Evolutionary conservation across 2,329 filamentous ascomycete genomes (phyloP).

Genomic region (Xylariaceae sp.): DNA sequence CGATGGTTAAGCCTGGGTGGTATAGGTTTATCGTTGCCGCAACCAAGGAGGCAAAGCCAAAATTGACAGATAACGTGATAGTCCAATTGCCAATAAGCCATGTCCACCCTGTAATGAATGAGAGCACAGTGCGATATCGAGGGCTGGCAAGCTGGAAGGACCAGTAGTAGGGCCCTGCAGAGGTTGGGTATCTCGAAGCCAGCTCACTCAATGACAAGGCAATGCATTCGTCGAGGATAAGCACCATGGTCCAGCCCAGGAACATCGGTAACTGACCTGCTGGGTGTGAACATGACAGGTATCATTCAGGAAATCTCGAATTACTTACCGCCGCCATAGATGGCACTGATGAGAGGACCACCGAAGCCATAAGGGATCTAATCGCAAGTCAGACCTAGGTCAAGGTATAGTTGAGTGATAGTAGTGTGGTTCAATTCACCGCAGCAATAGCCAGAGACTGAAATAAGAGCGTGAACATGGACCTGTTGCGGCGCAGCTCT

Average conservation of each 20-base stretch:
- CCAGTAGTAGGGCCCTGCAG: conserved; percentile 51
- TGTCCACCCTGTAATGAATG: conserved; percentile 49
- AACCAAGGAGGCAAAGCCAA: conserved; percentile 51
- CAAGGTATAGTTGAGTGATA: background rate
- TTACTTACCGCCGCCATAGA: conserved; percentile 32
- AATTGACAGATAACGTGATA: conserved; percentile 49
- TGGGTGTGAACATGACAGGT: too few relatives aligned
- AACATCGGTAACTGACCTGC: conserved; percentile 51
- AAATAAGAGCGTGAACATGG: conserved; percentile 56
- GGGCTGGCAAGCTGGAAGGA: conserved; percentile 43
- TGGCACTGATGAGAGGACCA: conserved; percentile 31
- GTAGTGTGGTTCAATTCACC: conserved; percentile 12
- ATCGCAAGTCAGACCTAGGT: background rate
- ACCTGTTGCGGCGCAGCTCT: conserved; percentile 54
- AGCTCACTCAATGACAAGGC: conserved; percentile 47
- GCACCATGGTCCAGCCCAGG: conserved; percentile 51
- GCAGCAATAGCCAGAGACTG: conserved; percentile 58
- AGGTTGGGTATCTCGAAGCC: conserved; percentile 47
- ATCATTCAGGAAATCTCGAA: too few relatives aligned
- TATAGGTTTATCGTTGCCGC: conserved; percentile 49
- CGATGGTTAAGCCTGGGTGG: conserved; percentile 47
- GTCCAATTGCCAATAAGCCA: conserved; percentile 51
- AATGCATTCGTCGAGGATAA: conserved; percentile 48
- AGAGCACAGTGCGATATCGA: conserved; percentile 39
- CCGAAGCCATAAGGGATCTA: conserved; percentile 50